Conservation (phyloP, 805 yeast species). For the Yamadazyma akitaensis region DNA sequence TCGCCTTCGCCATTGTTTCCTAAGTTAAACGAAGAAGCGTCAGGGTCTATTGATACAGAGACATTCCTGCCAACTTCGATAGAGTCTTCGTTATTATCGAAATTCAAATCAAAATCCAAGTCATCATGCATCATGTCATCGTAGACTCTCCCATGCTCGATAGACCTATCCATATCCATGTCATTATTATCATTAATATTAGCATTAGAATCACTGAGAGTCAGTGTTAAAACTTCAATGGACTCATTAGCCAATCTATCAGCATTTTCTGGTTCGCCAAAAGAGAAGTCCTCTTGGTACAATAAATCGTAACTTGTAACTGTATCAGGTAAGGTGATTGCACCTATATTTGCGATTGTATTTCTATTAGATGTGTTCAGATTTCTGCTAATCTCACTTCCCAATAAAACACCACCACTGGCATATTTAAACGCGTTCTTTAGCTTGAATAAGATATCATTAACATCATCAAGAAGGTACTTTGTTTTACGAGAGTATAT, state of each 20-base stretch:
- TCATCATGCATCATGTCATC: constrained; percentile 45
- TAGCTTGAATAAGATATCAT: constrained; percentile 67
- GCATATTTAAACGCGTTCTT: constrained; percentile 59
- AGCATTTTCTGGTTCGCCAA: background rate
- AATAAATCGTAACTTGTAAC: constrained; percentile 75
- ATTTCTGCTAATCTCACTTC: constrained; percentile 25
- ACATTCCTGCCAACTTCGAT: constrained; percentile 54
- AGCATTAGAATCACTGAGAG: background rate
- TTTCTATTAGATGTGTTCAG: constrained; percentile 52
- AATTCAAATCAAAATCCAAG: constrained; percentile 44
- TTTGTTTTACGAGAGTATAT: constrained; percentile 85
- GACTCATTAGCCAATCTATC: constrained; percentile 27
- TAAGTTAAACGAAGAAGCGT: constrained; percentile 18
- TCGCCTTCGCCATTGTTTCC: constrained; percentile 12
- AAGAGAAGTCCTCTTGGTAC: constrained; percentile 53
- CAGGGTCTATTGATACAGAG: constrained; percentile 19
- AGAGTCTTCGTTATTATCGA: constrained; percentile 38
- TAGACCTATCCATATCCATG: constrained; percentile 42
- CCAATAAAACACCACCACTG: constrained; percentile 26
- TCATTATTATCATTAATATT: background rate
- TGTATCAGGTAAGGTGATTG: constrained; percentile 67
- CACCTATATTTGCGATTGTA: constrained; percentile 55
- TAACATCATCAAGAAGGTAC: constrained; percentile 77
- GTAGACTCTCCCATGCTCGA: constrained; percentile 59
- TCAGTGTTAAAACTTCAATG: background rate